These are phyloP conservation scores for Epithele typhae DNA, from an alignment of 768 basidiomycete genomes.

Conservation along the genomic window DNA sequence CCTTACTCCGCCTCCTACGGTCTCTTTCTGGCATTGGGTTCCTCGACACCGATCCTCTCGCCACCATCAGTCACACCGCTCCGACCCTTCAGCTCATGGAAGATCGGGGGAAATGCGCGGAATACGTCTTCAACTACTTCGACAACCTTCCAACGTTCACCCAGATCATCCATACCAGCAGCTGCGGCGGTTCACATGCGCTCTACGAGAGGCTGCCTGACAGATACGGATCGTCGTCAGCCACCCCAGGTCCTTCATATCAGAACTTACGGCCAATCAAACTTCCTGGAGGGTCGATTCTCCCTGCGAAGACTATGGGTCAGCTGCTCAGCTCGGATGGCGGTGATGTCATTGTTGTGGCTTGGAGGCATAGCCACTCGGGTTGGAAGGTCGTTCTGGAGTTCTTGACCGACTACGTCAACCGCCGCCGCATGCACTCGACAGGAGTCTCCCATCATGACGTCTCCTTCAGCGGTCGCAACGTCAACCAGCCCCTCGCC, in stretches of 20 bases:
- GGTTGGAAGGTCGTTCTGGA: constrained; percentile 88
- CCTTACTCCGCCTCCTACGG: constrained; percentile 67
- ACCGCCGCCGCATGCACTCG: constrained; percentile 45
- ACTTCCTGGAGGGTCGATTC: constrained; percentile 70
- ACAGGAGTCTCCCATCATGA: constrained; percentile 42
- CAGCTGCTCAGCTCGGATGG: constrained; percentile 69
- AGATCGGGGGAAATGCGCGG: constrained; percentile 56
- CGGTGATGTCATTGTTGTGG: constrained; percentile 63
- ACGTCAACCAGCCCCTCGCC: constrained; percentile 19
- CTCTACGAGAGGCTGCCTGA: constrained; percentile 67
- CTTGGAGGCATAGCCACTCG: constrained; percentile 79
- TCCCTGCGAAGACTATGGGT: constrained; percentile 65
- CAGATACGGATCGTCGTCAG: constrained; percentile 48
- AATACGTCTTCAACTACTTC: constrained; percentile 75
- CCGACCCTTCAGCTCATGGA: constrained; percentile 37
- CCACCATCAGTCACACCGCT: constrained; percentile 43
- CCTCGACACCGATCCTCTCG: constrained; percentile 67
- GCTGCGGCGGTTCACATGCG: constrained; percentile 64
- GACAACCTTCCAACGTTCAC: constrained; percentile 68
- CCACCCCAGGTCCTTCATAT: constrained; percentile 51
- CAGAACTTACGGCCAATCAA: constrained; percentile 61
- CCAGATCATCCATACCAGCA: constrained; percentile 59
- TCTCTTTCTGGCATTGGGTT: constrained; percentile 76
- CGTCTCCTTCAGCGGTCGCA: constrained; percentile 48
- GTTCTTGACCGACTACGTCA: constrained; percentile 71